Conservation (phyloP, 2,329 filamentous ascomycete species). For the Colletotrichum camelliae region DNA sequence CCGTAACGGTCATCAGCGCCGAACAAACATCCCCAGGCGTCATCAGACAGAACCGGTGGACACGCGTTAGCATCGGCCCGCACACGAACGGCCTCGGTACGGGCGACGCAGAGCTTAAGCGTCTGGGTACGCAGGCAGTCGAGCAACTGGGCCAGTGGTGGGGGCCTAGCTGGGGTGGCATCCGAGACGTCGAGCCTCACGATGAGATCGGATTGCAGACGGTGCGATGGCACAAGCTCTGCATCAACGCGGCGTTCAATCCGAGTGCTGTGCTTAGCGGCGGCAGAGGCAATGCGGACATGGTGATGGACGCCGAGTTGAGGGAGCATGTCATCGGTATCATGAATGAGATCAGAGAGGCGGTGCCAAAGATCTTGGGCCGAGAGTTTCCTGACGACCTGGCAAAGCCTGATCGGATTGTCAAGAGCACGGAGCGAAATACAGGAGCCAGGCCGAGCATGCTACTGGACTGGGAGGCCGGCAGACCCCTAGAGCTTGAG, state of each 20-base stretch:
- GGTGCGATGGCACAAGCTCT: slow-evolving; percentile 78
- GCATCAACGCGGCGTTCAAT: slow-evolving; percentile 79
- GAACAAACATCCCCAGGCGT: slow-evolving; percentile 68
- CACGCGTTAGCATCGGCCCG: slow-evolving; percentile 71
- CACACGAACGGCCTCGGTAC: slow-evolving; percentile 59
- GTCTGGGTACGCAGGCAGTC: slow-evolving; percentile 47
- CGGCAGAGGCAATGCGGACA: slow-evolving; percentile 68
- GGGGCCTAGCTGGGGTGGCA: slow-evolving; percentile 56
- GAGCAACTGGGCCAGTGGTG: slow-evolving; percentile 57
- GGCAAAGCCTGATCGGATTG: slow-evolving; percentile 66
- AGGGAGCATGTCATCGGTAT: slow-evolving; percentile 66
- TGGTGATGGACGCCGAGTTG: slow-evolving; percentile 69
- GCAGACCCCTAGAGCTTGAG: slow-evolving; percentile 71
- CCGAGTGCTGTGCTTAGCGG: slow-evolving; percentile 72
- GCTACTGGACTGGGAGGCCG: slow-evolving; percentile 73
- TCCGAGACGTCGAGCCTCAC: slow-evolving; percentile 69
- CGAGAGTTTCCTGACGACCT: slow-evolving; percentile 64
- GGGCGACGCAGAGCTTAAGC: slow-evolving; percentile 34
- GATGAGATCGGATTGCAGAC: slow-evolving; percentile 71
- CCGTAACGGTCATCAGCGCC: slow-evolving; percentile 72
- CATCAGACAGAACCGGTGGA: slow-evolving; percentile 77
- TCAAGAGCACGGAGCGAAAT: slow-evolving; percentile 68
- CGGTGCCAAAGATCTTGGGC: slow-evolving; percentile 67
- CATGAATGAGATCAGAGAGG: slow-evolving; percentile 73
- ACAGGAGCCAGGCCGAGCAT: slow-evolving; percentile 70